Base-by-base conservation (phyloP, 768 basidiomycete genomes). In the Naganishia randhawae region DNA sequence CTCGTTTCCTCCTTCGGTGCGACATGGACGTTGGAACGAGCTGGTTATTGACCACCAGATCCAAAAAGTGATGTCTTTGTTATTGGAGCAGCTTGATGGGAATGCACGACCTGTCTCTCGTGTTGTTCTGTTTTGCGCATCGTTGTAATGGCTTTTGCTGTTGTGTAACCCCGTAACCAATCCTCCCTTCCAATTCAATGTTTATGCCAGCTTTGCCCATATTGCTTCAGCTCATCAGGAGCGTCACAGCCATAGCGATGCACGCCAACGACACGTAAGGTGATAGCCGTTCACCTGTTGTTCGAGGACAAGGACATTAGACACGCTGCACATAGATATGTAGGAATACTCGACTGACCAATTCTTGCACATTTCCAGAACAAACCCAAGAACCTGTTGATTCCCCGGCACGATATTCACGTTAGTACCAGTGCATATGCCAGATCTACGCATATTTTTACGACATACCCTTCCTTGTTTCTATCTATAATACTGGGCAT, bases 321-420 rank as follows among this genome's bases (percentile, higher is more conserved):
- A 31, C 9, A 3, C 31, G 11, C 8, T 55, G 8, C 11, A 11
- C 3, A 7, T n/a, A 37, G 54, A 3, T 16, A 31, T 55, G 32
- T 55, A 33, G 35, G 39, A 8, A 14, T 14, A 32, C 10, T 33
- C 17, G 1, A 80, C 85, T 68, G 75, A 92, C 93, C 96, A 83
- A 99, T 92, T 61, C 96, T 85, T 13, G 96, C 95, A 55, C 87
- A 90, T 85, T 93, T 99, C 85, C 90, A 98, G 80, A 97, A 89
- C 11, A 97, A 78, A 7, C 95, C 95, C 29, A 90, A 82, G 78
- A 98, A 92, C 5, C 95, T 98, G 70, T 37, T 54, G 42, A 19
- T 48, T 11, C 11, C 22, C 50, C n/a, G n/a, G 45, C 45, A 48
- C 8, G 25, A 4, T 6, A 3, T 37, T 65, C 5, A 33, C n/a